Evolutionary conservation across 2,329 filamentous ascomycete genomes (phyloP).

Genomic region (Pestalotiopsis sp.): DNA sequence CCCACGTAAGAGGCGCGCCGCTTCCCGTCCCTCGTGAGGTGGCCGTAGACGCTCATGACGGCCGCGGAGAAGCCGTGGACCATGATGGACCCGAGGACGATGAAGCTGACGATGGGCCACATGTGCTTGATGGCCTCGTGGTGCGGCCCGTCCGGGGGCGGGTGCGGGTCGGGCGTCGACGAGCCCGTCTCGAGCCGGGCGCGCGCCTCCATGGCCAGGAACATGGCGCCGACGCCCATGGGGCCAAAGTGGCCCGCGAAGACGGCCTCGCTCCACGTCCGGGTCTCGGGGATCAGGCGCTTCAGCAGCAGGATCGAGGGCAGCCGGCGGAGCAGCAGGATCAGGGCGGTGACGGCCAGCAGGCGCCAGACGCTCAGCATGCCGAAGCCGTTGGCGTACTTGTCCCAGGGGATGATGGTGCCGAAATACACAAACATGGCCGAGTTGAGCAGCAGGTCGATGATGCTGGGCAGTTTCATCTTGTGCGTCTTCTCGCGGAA

Average conservation of each 20-base stretch:
- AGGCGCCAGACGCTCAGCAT: slow-evolving; percentile 15
- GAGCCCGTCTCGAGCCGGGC: background rate
- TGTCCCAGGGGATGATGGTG: slow-evolving; percentile 23
- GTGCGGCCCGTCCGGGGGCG: background rate
- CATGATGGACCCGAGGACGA: slow-evolving; percentile 36
- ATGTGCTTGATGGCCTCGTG: background rate
- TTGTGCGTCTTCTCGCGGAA: background rate
- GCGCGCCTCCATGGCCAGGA: slow-evolving; percentile 14
- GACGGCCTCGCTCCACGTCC: slow-evolving; percentile 19
- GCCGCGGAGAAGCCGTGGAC: slow-evolving; percentile 42
- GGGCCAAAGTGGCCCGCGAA: slow-evolving; percentile 30
- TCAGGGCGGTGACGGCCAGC: slow-evolving; percentile 17
- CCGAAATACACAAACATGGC: slow-evolving; percentile 26
- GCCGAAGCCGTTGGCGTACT: slow-evolving; percentile 9
- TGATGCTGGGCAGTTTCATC: slow-evolving; percentile 1
- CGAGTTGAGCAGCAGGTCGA: slow-evolving; percentile 27
- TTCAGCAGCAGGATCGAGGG: slow-evolving; percentile 20
- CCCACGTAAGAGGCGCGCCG: background rate
- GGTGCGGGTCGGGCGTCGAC: background rate
- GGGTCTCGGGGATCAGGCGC: slow-evolving; percentile 16
- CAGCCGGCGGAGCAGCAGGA: slow-evolving; percentile 21
- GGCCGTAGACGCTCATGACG: background rate
- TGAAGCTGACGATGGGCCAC: slow-evolving; percentile 12
- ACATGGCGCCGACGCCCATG: slow-evolving; percentile 29
- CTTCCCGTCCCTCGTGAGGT: background rate